These are phyloP conservation scores for Chaetomium sp. DNA, from an alignment of 2,329 filamentous ascomycete genomes.

Conservation along the genomic window DNA sequence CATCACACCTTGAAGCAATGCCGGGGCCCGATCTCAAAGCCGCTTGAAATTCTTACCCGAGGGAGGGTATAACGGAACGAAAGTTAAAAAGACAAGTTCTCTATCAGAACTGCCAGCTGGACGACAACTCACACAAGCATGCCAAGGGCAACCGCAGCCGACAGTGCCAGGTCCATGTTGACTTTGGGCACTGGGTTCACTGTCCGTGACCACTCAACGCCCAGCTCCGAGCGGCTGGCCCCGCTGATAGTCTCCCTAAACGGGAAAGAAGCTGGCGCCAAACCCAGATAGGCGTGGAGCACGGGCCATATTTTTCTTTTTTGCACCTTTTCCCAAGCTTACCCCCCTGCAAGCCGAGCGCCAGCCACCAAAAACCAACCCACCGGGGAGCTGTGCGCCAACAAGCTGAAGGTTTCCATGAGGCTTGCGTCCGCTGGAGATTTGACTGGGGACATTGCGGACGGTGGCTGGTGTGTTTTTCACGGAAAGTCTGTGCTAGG, in stretches of 20 bases:
- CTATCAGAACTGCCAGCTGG: too few species aligned
- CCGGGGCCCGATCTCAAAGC: background rate
- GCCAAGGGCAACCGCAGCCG: too few species aligned
- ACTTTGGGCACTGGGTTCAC: background rate
- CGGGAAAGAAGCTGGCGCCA: slow-evolving; percentile 3
- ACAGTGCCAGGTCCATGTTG: background rate
- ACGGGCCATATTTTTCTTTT: slow-evolving; percentile 12
- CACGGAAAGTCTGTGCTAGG: too few species aligned
- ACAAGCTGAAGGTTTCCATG: too few species aligned
- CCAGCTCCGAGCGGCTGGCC: background rate
- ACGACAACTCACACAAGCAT: too few species aligned
- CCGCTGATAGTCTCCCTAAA: slow-evolving; percentile 1
- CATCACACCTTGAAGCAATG: slow-evolving; percentile 13
- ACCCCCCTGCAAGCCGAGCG: background rate
- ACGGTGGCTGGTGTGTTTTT: too few species aligned
- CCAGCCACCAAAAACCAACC: background rate
- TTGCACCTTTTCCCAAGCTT: background rate
- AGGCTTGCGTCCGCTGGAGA: too few species aligned
- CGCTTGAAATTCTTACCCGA: too few species aligned
- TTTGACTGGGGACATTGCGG: too few species aligned
- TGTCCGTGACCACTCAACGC: background rate
- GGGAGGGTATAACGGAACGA: too few species aligned
- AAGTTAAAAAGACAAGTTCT: too few species aligned
- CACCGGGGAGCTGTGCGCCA: too few species aligned
- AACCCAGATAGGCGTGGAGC: slow-evolving; percentile 6